Base-by-base conservation (phyloP, 495 filamentous ascomycete species). In the Eremomyces bilateralis region DNA sequence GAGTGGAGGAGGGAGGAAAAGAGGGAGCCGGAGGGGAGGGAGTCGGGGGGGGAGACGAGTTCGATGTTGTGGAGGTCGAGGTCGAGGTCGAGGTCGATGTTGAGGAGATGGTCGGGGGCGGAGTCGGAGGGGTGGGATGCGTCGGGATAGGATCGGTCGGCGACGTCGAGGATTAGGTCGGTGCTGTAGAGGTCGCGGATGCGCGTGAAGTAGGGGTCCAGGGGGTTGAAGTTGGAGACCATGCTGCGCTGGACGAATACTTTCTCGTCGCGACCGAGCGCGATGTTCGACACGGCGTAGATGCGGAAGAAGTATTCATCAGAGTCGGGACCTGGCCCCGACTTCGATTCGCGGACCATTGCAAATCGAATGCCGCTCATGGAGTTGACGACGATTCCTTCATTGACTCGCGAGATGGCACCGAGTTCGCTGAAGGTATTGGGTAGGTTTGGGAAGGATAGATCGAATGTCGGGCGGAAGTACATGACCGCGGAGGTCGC, bases 181-280 rank as follows among this genome's bases (percentile, higher is more conserved):
- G 81, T 57, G 45, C 75, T 62, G 17, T 71, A 54, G 17, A 65
- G 53, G 53, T 93, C 81, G 31, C 74, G 66, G 17, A 83, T 56
- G 20, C 79, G 67, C 15, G 74, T 78, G 48, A 94, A 94, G 27
- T 80, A 67, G 10, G 81, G 77, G 55, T 94, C 88, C 25, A 66
- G 64, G 2, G 69, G 67, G 48, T 70, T 64, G 33, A 75, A 66
- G 33, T 75, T 71, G 39, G 72, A 69, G 33, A 90, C 65, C 22
- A 80, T 65, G 21, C 82, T 71, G 17, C 76, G 65, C n/a, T 70
- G 60, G 37, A 97, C 60, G 47, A 81, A 79, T 36, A 94, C 69
- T 47, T 74, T 81, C 57, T 97, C 88, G 44, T 93, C 83, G 38
- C 79, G 75, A 5, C 88, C 88, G 1, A 97, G 58, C 0, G 75